phyloP scores from a whole-genome alignment of 2,329 filamentous ascomycete species.

The Akanthomyces muscarius region DNA sequence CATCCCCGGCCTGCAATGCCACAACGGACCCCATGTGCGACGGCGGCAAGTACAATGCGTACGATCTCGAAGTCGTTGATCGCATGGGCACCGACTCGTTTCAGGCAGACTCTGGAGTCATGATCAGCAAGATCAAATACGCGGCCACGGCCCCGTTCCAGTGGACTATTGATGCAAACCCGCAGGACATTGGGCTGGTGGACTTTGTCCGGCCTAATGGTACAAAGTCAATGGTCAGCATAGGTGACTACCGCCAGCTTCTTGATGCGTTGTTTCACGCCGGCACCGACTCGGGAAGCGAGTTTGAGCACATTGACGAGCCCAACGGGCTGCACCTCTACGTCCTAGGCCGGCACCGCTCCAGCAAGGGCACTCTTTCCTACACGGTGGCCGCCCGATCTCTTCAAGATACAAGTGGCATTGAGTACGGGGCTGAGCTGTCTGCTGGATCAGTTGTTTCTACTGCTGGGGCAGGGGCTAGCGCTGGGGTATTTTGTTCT shows the following conservation, averaged over 20 bases:
- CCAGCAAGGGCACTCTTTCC: conserved; percentile 39
- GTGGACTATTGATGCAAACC: conserved; percentile 52
- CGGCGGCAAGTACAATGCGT: conserved; percentile 46
- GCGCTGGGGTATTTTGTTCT: background rate
- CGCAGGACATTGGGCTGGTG: conserved; percentile 46
- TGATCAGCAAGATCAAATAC: conserved; percentile 52
- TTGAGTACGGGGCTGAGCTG: conserved; percentile 33
- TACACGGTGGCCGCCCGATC: conserved; percentile 47
- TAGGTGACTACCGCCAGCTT: conserved; percentile 52
- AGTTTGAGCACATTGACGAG: conserved; percentile 46
- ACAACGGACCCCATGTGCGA: conserved; percentile 45
- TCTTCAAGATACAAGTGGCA: conserved; percentile 30
- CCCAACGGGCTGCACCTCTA: conserved; percentile 49
- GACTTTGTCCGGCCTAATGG: conserved; percentile 49
- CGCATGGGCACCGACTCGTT: conserved; percentile 52
- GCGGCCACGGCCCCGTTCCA: conserved; percentile 44
- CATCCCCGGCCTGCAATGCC: conserved; percentile 41
- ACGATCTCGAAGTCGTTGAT: conserved; percentile 50
- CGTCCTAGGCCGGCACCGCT: conserved; percentile 40
- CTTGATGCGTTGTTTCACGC: conserved; percentile 53
- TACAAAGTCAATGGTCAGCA: conserved; percentile 41
- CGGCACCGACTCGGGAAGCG: conserved; percentile 46
- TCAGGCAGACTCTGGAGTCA: conserved; percentile 47
- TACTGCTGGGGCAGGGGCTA: background rate
- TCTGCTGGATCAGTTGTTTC: conserved; percentile 30